Evolutionary conservation across 805 yeast species (phyloP).

Genomic region (Ogataea saltuana): DNA sequence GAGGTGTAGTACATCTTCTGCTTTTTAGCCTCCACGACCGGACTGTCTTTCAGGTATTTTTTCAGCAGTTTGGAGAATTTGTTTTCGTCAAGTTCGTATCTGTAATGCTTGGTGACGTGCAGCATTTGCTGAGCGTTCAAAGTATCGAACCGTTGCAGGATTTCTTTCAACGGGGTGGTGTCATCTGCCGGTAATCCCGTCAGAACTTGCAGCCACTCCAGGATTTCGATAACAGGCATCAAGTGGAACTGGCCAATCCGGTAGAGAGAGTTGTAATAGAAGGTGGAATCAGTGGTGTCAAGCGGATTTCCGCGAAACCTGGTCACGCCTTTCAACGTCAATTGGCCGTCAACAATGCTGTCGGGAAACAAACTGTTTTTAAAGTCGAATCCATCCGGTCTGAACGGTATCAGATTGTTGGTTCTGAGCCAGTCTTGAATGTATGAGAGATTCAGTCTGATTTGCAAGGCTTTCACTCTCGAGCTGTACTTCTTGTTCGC

Average conservation of each 20-base stretch:
- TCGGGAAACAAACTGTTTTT: slow-evolving; percentile 37
- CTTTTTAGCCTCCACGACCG: slow-evolving; percentile 14
- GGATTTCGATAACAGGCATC: slow-evolving; percentile 70
- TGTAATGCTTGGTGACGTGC: slow-evolving; percentile 71
- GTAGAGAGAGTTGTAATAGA: slow-evolving; percentile 64
- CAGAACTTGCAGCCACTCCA: slow-evolving; percentile 90
- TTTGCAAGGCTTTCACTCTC: slow-evolving; percentile 84
- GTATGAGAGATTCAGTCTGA: slow-evolving; percentile 79
- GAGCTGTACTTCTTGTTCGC: slow-evolving; percentile 69
- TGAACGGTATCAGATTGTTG: slow-evolving; percentile 53
- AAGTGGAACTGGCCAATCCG: slow-evolving; percentile 67
- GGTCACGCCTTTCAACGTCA: slow-evolving; percentile 31
- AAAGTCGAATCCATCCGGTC: slow-evolving; percentile 28
- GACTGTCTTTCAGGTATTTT: slow-evolving; percentile 41
- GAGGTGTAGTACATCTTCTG: slow-evolving; percentile 27
- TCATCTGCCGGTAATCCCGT: slow-evolving; percentile 52
- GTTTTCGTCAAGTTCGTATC: slow-evolving; percentile 80
- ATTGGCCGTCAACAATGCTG: slow-evolving; percentile 26
- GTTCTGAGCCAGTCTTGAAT: slow-evolving; percentile 92
- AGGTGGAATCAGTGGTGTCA: slow-evolving; percentile 51
- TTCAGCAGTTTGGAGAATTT: slow-evolving; percentile 58
- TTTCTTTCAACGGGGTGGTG: slow-evolving; percentile 58
- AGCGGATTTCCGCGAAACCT: slow-evolving; percentile 31
- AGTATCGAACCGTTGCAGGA: slow-evolving; percentile 51
- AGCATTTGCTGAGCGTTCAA: slow-evolving; percentile 71